Evolutionary conservation across 352 stramenopile species (phyloP), one percentile per base, ranked within the genome.

Genomic region (Globisporangium recalcitrans): DNA sequence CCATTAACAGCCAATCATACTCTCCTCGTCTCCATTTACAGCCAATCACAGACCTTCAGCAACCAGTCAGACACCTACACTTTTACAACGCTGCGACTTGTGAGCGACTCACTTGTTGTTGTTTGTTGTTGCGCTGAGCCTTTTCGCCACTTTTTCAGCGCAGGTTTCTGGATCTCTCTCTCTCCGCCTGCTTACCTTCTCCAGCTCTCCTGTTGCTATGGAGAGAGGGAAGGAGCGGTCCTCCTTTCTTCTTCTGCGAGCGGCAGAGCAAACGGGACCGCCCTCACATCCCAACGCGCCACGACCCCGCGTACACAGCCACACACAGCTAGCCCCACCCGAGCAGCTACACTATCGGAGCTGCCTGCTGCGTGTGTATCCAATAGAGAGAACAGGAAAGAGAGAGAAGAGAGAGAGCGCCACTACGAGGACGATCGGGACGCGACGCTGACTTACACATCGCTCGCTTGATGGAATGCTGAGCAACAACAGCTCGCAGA

Each of bases 401-500:
- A 42, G 7, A 40, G 31, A 31, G 11, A 49, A 52, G 21, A 52
- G 26, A 26, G 26, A 42, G 21, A 22, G 14, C 19, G 14, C 40
- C 14, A 52, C 3, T 26, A 29, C 24, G n/a, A 26, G 14, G 4
- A 40, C n/a, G n/a, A n/a, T n/a, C n/a, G n/a, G n/a, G n/a, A n/a
- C n/a, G n/a, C n/a, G n/a, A n/a, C n/a, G n/a, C n/a, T n/a, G n/a
- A n/a, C n/a, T n/a, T n/a, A n/a, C n/a, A n/a, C n/a, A n/a, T 16
- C 32, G 1, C 32, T 19, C 26, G 40, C 24, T 62, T 26, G 26
- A 63, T 63, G 58, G 48, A 1, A 63, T 63, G 58, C 58, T 63
- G 58, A 63, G 58, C 58, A 58, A 63, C 66, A 75, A 63, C 61
- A 81, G 73, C 65, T 78, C 71, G 52, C 75, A 85, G 63, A 76